These are phyloP conservation scores for Rosa hybrid DNA, from an alignment of 331 rosid genomes.

Conservation along the genomic window DNA sequence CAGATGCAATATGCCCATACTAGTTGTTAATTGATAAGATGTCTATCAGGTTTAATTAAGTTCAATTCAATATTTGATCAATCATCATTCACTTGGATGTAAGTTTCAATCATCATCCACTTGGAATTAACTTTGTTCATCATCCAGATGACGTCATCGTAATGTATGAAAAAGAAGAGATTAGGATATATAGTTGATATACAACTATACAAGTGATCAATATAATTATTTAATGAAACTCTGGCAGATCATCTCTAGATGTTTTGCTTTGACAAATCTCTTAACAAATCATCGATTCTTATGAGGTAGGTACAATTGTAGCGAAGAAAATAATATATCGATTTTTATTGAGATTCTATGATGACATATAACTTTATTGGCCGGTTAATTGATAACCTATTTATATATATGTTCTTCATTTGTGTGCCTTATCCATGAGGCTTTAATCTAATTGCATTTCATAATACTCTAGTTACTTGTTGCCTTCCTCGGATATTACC, in stretches of 20 bases:
- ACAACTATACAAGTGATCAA: too few relatives aligned
- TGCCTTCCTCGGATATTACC: conserved; percentile 16
- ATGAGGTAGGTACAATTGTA: too few relatives aligned
- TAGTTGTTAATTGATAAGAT: neutral
- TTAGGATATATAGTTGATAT: too few relatives aligned
- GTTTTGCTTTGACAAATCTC: conserved; percentile 14
- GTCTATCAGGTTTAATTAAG: neutral
- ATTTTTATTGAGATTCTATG: neutral
- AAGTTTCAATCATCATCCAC: neutral
- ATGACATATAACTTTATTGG: neutral
- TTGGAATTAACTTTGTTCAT: neutral
- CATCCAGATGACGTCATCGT: conserved; percentile 2
- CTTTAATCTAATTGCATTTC: neutral
- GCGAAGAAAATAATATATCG: neutral
- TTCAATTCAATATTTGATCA: neutral
- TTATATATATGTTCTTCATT: neutral
- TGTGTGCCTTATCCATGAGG: neutral
- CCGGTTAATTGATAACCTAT: too few relatives aligned
- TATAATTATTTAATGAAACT: too few relatives aligned
- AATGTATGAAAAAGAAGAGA: too few relatives aligned
- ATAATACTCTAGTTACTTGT: neutral
- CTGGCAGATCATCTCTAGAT: neutral
- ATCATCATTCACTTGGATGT: neutral
- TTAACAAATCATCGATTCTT: neutral
- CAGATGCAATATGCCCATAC: neutral